These are phyloP conservation scores for Lipomyces sp. DNA, from an alignment of 805 yeast genomes.

Conservation along the genomic window DNA sequence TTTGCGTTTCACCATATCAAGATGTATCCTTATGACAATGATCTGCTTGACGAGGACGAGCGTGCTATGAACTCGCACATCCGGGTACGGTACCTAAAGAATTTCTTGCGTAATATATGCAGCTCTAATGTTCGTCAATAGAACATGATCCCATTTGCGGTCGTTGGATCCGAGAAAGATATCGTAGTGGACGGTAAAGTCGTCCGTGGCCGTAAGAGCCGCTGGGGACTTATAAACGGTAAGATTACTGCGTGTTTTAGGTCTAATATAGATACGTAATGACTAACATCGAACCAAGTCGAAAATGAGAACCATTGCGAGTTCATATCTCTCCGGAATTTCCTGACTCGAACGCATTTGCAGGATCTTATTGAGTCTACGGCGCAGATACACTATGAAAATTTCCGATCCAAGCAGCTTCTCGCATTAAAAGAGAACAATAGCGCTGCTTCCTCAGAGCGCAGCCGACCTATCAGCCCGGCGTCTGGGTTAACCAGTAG, in stretches of 20 bases:
- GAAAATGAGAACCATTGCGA: conserved; percentile 96
- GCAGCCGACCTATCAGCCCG: conserved; percentile 33
- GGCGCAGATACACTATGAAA: conserved; percentile 83
- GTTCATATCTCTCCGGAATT: conserved; percentile 90
- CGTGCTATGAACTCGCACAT: conserved; percentile 57
- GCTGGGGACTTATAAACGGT: conserved; percentile 85
- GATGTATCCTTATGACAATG: conserved; percentile 72
- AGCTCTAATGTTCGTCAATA: not conserved
- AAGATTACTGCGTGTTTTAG: not conserved
- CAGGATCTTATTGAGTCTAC: conserved; percentile 96
- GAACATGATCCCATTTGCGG: conserved; percentile 78
- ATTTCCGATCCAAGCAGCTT: conserved; percentile 90
- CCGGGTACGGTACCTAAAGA: conserved; percentile 70
- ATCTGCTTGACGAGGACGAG: conserved; percentile 56
- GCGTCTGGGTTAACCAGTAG: conserved; percentile 7
- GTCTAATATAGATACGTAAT: not conserved
- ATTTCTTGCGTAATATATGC: conserved; percentile 8
- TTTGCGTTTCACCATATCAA: conserved; percentile 72
- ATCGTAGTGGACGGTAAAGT: conserved; percentile 75
- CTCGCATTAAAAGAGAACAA: conserved; percentile 85
- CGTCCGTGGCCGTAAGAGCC: conserved; percentile 88
- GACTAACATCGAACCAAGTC: conserved; percentile 47
- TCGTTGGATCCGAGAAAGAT: conserved; percentile 86
- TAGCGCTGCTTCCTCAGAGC: conserved; percentile 44
- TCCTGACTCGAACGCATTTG: conserved; percentile 90